Evolutionary conservation across 2,329 filamentous ascomycete species (phyloP).

Genomic region (Cordyceps farinosa): DNA sequence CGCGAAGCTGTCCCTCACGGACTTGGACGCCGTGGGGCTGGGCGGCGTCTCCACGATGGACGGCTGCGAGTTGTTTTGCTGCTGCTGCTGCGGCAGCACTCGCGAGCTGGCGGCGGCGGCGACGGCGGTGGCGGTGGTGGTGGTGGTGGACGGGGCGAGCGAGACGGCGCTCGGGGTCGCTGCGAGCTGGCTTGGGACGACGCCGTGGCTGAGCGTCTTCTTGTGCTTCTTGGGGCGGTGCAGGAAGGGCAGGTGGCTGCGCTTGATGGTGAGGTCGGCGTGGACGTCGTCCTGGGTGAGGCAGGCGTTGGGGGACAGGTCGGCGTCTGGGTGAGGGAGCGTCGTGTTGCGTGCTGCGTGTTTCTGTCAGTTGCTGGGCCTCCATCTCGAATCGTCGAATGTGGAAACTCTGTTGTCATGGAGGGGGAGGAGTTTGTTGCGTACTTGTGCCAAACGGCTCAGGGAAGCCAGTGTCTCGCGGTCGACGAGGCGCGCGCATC

Average conservation of each 20-base stretch:
- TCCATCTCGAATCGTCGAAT: not conserved
- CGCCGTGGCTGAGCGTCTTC: slow-evolving; percentile 45
- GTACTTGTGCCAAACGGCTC: slow-evolving; percentile 47
- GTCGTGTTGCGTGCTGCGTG: slow-evolving; percentile 53
- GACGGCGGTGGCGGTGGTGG: slow-evolving; percentile 27
- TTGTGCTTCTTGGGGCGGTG: slow-evolving; percentile 37
- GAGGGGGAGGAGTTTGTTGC: not conserved
- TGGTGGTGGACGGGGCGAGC: slow-evolving; percentile 25
- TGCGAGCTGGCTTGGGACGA: slow-evolving; percentile 35
- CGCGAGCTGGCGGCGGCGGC: not conserved
- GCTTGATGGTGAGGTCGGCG: slow-evolving; percentile 38
- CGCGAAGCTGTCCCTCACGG: slow-evolving; percentile 38
- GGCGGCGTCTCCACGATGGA: slow-evolving; percentile 13
- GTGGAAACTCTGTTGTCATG: too few relatives aligned
- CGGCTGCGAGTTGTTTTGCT: slow-evolving; percentile 17
- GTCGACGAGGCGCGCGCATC: slow-evolving; percentile 19
- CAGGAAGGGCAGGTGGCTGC: slow-evolving; percentile 44
- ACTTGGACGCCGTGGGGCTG: slow-evolving; percentile 34
- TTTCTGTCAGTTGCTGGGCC: not conserved
- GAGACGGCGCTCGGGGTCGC: slow-evolving; percentile 33
- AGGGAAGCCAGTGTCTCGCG: slow-evolving; percentile 49
- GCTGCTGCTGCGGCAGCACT: slow-evolving; percentile 23
- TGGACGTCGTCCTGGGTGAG: slow-evolving; percentile 54
- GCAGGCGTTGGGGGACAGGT: slow-evolving; percentile 53
- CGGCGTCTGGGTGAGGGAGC: slow-evolving; percentile 58